Percentiles rank a stretch among this genome's conserved stretches.
Conservation (phyloP, 1,284 basidiomycete species). For the Rhizopogon hawkerae region DNA sequence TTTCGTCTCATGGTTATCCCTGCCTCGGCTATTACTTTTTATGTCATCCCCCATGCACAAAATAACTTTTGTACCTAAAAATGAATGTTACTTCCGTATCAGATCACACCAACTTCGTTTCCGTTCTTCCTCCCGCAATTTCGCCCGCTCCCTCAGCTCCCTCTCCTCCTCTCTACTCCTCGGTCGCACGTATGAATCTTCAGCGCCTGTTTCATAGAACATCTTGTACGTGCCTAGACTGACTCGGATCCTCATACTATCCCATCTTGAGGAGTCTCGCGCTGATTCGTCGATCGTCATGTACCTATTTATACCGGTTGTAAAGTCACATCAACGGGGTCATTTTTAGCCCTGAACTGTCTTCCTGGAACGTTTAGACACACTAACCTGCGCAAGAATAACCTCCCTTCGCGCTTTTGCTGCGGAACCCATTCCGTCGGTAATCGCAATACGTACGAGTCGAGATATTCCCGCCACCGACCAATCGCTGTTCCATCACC, state of each 20-base stretch:
- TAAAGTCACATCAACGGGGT: constrained; percentile 8
- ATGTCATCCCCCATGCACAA: too few species aligned
- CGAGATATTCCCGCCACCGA: constrained; percentile 84
- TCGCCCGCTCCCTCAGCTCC: constrained; percentile 37
- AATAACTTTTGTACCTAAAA: too few species aligned
- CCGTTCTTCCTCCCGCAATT: constrained; percentile 45
- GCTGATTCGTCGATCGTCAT: constrained; percentile 22
- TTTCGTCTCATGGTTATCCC: not conserved
- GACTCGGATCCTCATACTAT: constrained; percentile 52
- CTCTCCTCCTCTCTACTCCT: constrained; percentile 31
- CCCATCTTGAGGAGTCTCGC: constrained; percentile 23
- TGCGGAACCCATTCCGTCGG: constrained; percentile 61
- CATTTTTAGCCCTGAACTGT: constrained; percentile 10
- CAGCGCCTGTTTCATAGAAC: constrained; percentile 59
- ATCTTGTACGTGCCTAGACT: constrained; percentile 62
- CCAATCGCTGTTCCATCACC: constrained; percentile 36
- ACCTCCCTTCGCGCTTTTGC: constrained; percentile 36
- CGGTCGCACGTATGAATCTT: constrained; percentile 41
- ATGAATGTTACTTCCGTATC: not conserved
- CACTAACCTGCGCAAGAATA: constrained; percentile 43
- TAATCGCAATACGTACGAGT: constrained; percentile 70
- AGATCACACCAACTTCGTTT: constrained; percentile 32
- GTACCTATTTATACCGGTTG: constrained; percentile 30
- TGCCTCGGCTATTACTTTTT: not conserved
- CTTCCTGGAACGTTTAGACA: not conserved